Percentiles rank a stretch among this genome's conserved stretches.
Conservation (phyloP, 2,329 filamentous ascomycete genomes). For the Camillea tinctor region DNA sequence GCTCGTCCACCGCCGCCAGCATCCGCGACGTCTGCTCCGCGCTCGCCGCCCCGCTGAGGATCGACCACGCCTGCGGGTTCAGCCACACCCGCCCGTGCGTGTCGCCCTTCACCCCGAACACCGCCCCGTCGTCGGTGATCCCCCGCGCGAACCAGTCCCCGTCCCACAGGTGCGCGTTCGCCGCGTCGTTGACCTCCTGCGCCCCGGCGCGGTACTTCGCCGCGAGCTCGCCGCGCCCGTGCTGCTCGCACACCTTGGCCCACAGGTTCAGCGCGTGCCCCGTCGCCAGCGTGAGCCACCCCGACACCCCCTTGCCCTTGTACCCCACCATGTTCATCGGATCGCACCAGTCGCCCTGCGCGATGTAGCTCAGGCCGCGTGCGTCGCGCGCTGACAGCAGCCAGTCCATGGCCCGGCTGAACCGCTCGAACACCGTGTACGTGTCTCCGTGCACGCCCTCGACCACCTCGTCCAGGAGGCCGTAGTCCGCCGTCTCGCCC, state of each 20-base stretch:
- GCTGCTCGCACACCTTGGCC: constrained; percentile 50
- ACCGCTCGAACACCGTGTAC: constrained; percentile 52
- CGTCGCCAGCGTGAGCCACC: constrained; percentile 57
- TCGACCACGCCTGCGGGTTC: constrained; percentile 56
- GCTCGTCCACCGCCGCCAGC: constrained; percentile 47
- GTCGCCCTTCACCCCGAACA: constrained; percentile 51
- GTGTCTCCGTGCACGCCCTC: constrained; percentile 41
- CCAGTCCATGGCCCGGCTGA: constrained; percentile 59
- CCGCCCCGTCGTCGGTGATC: constrained; percentile 55
- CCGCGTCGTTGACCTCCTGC: constrained; percentile 46
- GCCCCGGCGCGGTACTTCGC: constrained; percentile 45
- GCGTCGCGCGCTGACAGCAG: constrained; percentile 49
- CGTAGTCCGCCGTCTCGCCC: constrained; percentile 53
- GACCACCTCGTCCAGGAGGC: constrained; percentile 44
- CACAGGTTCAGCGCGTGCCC: constrained; percentile 52
- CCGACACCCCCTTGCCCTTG: constrained; percentile 56
- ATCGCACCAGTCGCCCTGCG: constrained; percentile 60
- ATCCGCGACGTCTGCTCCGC: constrained; percentile 42
- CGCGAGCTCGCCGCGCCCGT: constrained; percentile 40
- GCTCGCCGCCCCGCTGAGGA: constrained; percentile 51
- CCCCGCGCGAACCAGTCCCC: constrained; percentile 57
- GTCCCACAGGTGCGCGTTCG: constrained; percentile 54
- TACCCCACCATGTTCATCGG: constrained; percentile 63
- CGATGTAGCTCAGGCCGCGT: constrained; percentile 55
- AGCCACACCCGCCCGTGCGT: constrained; percentile 57